Percentiles rank a stretch among this genome's conserved stretches.
These are phyloP conservation scores for Eugenia klotzschiana DNA, from an alignment of 441 rosid genomes.

Conservation along the genomic window DNA sequence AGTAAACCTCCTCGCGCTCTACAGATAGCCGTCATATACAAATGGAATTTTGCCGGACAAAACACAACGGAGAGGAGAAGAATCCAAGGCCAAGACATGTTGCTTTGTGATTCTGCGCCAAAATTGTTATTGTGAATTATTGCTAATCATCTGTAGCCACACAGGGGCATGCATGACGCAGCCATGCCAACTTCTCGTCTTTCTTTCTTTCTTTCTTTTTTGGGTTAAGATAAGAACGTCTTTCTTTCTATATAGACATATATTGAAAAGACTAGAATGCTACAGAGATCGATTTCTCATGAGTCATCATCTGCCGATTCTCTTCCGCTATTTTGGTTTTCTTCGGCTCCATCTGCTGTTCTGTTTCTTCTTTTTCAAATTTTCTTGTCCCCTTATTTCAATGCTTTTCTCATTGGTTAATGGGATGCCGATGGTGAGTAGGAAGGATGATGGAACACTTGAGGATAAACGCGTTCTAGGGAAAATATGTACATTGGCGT, in stretches of 20 bases:
- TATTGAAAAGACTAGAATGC: neutral
- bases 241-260: neutral
- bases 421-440: neutral
- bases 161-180: neutral
- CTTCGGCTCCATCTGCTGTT: neutral
- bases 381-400: neutral
- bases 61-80: neutral
- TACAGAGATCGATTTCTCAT: neutral
- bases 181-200: neutral
- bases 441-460: neutral
- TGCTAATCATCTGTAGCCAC: neutral
- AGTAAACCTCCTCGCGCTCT: neutral
- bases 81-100: neutral
- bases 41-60: neutral
- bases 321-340: neutral
- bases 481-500: neutral
- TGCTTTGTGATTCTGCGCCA: no score
- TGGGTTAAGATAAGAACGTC: no score
- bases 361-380: neutral
- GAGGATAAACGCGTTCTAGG: neutral
- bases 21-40: neutral
- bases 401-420: neutral
- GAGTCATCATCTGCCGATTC: neutral
- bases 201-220: no score
- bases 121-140: neutral